Evolutionary conservation across 2,329 filamentous ascomycete species (phyloP).

Genomic region (Colletotrichum brevisporum): DNA sequence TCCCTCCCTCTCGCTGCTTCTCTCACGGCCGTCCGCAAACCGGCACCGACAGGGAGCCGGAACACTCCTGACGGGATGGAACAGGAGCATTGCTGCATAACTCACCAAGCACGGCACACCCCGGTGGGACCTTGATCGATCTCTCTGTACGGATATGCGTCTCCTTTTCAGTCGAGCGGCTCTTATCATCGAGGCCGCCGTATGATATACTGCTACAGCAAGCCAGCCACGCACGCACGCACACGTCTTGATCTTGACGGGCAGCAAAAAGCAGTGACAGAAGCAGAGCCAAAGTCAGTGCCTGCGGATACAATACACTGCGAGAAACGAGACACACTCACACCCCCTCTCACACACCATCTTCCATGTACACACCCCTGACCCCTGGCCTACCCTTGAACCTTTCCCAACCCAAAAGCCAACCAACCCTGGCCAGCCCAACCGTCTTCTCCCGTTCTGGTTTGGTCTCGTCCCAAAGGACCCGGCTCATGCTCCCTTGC

Average conservation of each 20-base stretch:
- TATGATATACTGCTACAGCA: too few relatives aligned
- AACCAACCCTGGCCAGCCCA: constrained; percentile 31
- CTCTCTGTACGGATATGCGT: not conserved
- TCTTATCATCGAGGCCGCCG: not conserved
- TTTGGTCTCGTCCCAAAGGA: constrained; percentile 29
- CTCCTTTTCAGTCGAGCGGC: not conserved
- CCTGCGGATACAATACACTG: too few relatives aligned
- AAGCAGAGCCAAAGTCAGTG: too few relatives aligned
- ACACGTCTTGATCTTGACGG: too few relatives aligned
- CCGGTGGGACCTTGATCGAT: not conserved
- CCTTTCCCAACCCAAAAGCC: constrained; percentile 27
- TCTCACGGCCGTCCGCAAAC: not conserved
- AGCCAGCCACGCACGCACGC: too few relatives aligned
- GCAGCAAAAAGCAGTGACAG: too few relatives aligned
- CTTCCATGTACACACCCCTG: constrained; percentile 19
- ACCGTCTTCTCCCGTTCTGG: constrained; percentile 27
- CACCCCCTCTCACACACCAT: constrained; percentile 8
- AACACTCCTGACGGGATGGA: not conserved
- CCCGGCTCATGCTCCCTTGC: constrained; percentile 37
- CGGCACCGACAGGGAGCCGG: not conserved
- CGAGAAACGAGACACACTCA: constrained; percentile 4
- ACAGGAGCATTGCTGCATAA: constrained; percentile 19
- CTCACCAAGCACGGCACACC: constrained; percentile 14
- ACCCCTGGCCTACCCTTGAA: constrained; percentile 26
- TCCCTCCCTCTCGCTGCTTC: constrained; percentile 4